These are phyloP conservation scores for Fusarium drepaniforme DNA, from an alignment of 2,329 filamentous ascomycete species.

Conservation along the genomic window DNA sequence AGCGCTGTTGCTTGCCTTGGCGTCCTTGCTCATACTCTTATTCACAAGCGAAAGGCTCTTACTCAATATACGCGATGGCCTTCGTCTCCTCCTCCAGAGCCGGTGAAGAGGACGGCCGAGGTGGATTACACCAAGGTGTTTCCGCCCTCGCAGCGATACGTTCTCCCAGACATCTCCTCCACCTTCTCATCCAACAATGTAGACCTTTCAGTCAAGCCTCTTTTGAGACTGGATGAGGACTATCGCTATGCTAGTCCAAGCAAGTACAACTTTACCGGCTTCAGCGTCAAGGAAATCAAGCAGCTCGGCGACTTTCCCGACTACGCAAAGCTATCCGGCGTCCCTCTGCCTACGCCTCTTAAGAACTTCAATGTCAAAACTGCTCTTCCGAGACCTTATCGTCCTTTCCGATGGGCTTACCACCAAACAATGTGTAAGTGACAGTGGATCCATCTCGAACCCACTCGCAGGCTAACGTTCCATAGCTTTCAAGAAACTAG, in stretches of 20 bases:
- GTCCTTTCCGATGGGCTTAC: conserved; percentile 86
- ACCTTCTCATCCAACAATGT: conserved; percentile 1
- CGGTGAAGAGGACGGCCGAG: conserved; percentile 23
- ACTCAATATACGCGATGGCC: conserved; percentile 18
- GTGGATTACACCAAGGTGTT: conserved; percentile 44
- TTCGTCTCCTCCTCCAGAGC: conserved; percentile 24
- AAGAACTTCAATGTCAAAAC: conserved; percentile 75
- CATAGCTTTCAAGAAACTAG: conserved; percentile 80
- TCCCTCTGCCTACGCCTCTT: conserved; percentile 76
- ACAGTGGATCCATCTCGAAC: no score
- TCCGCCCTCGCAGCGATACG: conserved; percentile 42
- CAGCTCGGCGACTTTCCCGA: conserved; percentile 82
- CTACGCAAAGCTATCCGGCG: conserved; percentile 80
- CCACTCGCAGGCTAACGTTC: conserved; percentile 45
- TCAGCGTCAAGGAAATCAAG: conserved; percentile 77
- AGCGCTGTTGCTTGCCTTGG: conserved; percentile 23
- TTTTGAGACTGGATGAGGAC: conserved; percentile 50
- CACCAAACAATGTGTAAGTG: conserved; percentile 89
- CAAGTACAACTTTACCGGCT: conserved; percentile 74
- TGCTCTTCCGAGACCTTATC: conserved; percentile 79
- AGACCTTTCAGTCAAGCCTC: conserved; percentile 34
- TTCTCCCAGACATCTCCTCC: conserved; percentile 22
- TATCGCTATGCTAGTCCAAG: conserved; percentile 47
- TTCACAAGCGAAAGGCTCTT: conserved; percentile 36
- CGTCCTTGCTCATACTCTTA: conserved; percentile 27